These are phyloP conservation scores for Penicillium psychrofluorescens DNA, from an alignment of 495 filamentous ascomycete genomes.

Conservation along the genomic window DNA sequence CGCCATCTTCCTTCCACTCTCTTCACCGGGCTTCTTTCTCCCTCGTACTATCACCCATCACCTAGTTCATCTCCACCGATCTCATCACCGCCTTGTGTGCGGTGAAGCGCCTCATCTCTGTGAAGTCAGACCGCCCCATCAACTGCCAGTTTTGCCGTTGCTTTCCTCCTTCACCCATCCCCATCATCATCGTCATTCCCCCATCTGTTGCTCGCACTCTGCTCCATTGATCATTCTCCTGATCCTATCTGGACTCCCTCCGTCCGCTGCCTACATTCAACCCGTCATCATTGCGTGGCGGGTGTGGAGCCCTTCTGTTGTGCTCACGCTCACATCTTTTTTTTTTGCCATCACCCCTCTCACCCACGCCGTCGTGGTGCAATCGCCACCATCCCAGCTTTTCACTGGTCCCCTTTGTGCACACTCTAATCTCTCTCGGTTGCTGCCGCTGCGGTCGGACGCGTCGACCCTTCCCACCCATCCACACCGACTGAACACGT, in stretches of 20 bases:
- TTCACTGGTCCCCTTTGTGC: no score
- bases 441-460: neutral
- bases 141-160: conserved; percentile 35
- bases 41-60: conserved; percentile 1
- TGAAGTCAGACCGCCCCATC: conserved; percentile 32
- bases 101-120: conserved; percentile 32
- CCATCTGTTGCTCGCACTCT: neutral
- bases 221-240: neutral
- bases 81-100: conserved; percentile 40
- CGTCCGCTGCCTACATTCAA: no score
- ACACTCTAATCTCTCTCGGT: neutral
- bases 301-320: no score
- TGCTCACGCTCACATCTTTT: neutral
- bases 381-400: neutral
- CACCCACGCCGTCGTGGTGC: neutral
- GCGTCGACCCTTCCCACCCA: neutral
- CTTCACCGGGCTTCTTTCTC: conserved; percentile 1
- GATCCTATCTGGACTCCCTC: no score
- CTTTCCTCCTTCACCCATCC: conserved; percentile 9
- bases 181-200: conserved; percentile 6
- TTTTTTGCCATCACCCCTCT: conserved; percentile 1
- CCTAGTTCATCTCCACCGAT: conserved; percentile 12
- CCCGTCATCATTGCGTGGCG: no score
- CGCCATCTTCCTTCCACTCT: neutral
- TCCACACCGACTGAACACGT: conserved; percentile 1